Base-by-base conservation (phyloP, 2,329 filamentous ascomycete genomes). In the Hymenoscyphus scutula region DNA sequence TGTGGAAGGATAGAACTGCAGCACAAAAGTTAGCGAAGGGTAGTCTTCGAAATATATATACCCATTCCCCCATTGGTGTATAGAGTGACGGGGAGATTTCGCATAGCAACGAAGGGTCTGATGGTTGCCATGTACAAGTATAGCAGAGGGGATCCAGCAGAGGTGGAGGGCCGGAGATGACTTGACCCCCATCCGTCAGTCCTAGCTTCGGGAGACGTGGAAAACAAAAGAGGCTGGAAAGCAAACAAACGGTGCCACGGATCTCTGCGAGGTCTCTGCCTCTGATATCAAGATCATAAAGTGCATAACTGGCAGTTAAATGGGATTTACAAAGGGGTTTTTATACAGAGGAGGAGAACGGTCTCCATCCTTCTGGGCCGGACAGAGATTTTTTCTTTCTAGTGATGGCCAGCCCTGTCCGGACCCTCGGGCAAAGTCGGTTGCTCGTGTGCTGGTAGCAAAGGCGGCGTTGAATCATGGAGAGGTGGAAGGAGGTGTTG, bases 71-170 rank as follows among this genome's bases (percentile, higher is more conserved):
- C 25, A 51, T 51, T 51, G 45, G 45, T 23, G 45, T 25, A 13
- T 25, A 51, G 23, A 51, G n/a, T 25, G 13, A 4, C 10, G 19
- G 19, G 38, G n/a, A 19, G 10, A 13, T 25, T 51, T 51, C 19
- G 19, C 45, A 51, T 51, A 51, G 45, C 45, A 30, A 32, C 25
- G 29, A 13, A 19, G 17, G n/a, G 56, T 34, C 45, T n/a, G 41
- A n/a, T 27, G 60, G 60, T 56, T 32, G 58, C 11, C 15, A 54
- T 54, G 27, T 54, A n/a, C n/a, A n/a, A n/a, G n/a, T n/a, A n/a
- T n/a, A n/a, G n/a, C n/a, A n/a, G n/a, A n/a, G n/a, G n/a, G n/a
- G n/a, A n/a, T n/a, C 4, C 25, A 23, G 15, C 11, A 29, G 25
- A 51, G 53, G 25, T 54, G 25, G 53, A 53, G 17, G 19, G 19